These are phyloP conservation scores for Candida albicans DNA, from an alignment of 1,139 yeast species.

Conservation along the genomic window DNA sequence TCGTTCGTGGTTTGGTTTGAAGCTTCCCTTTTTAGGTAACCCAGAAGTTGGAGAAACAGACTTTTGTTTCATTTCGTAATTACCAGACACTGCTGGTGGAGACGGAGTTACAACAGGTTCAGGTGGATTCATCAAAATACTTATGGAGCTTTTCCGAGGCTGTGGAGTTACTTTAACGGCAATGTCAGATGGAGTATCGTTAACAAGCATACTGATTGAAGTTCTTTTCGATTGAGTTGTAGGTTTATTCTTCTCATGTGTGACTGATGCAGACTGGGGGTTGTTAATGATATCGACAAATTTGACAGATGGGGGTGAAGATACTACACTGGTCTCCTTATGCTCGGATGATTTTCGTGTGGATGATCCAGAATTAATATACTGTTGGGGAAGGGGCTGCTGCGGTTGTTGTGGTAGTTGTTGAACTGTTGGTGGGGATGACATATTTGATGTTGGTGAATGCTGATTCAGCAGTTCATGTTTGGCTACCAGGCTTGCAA, in stretches of 20 bases:
- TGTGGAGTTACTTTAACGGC: no score
- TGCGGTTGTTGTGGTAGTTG: constrained; percentile 5
- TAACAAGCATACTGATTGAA: not conserved
- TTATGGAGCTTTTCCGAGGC: constrained; percentile 14
- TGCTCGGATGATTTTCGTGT: constrained; percentile 2
- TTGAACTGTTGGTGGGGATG: constrained; percentile 9
- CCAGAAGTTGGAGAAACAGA: constrained; percentile 11
- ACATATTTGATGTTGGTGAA: constrained; percentile 13
- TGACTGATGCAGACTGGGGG: not conserved
- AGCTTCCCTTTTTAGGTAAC: constrained; percentile 15
- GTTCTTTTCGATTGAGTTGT: not conserved
- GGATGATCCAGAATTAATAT: constrained; percentile 7
- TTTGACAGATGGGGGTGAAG: not conserved
- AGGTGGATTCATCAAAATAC: constrained; percentile 14
- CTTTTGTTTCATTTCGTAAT: constrained; percentile 9
- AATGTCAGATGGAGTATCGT: not conserved
- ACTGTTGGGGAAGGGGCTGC: not conserved
- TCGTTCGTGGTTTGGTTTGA: constrained; percentile 22
- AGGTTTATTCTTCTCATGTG: no score
- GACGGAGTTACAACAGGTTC: constrained; percentile 3
- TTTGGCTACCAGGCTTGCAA: constrained; percentile 57
- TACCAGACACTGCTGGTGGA: constrained; percentile 3
- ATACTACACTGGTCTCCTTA: not conserved
- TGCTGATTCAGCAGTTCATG: constrained; percentile 30
- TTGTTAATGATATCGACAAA: not conserved